A percentile compares a stretch with the other conserved stretches of the same genome.
Evolutionary conservation across 176 grass and related monocot genomes (phyloP).

Genomic region (Aegilops speltoides): DNA sequence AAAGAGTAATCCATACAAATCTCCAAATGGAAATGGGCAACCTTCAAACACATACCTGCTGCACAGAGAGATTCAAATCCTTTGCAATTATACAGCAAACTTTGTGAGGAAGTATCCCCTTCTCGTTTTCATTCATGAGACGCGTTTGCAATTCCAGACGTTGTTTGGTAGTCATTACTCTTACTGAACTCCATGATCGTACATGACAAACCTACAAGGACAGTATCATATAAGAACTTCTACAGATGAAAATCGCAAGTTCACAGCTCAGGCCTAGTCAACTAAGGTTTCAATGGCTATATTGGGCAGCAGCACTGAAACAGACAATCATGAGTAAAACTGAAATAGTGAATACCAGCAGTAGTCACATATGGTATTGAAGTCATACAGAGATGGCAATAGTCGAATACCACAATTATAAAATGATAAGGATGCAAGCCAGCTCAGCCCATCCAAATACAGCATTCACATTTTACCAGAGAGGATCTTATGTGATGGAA

Average conservation of each 20-base stretch:
- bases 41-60: constrained; percentile 56
- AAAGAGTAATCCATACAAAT: neutral
- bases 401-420: neutral
- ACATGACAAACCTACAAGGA: constrained; percentile 57
- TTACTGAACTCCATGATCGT: constrained; percentile 78
- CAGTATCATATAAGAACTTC: neutral
- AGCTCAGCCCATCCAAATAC: neutral
- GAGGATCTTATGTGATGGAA: neutral
- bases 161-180: constrained; percentile 86
- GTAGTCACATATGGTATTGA: constrained; percentile 1
- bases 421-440: neutral
- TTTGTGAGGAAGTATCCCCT: constrained; percentile 65
- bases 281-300: neutral
- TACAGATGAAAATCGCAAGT: neutral
- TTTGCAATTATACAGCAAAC: constrained; percentile 79
- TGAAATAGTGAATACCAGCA: neutral
- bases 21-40: neutral
- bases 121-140: constrained; percentile 42
- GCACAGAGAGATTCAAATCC: constrained; percentile 81
- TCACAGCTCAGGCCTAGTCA: neutral
- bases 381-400: neutral
- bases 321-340: neutral
- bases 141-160: constrained; percentile 57
- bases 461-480: neutral
- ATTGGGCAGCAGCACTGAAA: neutral